phyloP scores from a whole-genome alignment of 2,329 filamentous ascomycete genomes.

The Verticillium longisporum region DNA sequence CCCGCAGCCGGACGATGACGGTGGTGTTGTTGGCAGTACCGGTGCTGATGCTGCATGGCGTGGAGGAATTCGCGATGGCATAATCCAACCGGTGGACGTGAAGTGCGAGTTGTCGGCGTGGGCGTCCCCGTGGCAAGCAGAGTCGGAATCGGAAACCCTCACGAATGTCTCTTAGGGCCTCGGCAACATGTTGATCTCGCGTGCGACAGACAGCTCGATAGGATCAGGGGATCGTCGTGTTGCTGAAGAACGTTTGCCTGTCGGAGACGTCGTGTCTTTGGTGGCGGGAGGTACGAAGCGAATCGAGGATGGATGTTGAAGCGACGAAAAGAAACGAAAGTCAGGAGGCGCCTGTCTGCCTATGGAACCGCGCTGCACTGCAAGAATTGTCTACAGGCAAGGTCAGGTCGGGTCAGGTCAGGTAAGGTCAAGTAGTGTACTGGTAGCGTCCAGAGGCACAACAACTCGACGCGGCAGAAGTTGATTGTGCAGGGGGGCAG shows the following conservation, averaged over 20 bases:
- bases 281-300: neutral
- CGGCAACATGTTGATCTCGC: neutral
- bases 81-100: neutral
- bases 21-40: neutral
- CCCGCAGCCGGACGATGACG: neutral
- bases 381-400: neutral
- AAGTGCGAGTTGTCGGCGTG: neutral
- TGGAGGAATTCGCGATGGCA: neutral
- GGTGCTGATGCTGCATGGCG: neutral
- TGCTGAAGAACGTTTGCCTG: neutral
- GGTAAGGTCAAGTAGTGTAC: neutral
- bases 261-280: neutral
- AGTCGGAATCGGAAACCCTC: neutral
- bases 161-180: neutral
- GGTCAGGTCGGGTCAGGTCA: neutral
- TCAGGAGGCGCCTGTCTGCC: neutral
- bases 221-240: neutral
- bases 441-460: neutral
- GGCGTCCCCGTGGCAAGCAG: neutral
- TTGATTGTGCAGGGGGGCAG: neutral
- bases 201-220: neutral
- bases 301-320: neutral
- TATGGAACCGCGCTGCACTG: neutral
- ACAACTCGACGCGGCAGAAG: neutral
- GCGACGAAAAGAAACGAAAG: neutral